phyloP scores from a whole-genome alignment of 495 filamentous ascomycete genomes.

The Trichoderma reesei region DNA sequence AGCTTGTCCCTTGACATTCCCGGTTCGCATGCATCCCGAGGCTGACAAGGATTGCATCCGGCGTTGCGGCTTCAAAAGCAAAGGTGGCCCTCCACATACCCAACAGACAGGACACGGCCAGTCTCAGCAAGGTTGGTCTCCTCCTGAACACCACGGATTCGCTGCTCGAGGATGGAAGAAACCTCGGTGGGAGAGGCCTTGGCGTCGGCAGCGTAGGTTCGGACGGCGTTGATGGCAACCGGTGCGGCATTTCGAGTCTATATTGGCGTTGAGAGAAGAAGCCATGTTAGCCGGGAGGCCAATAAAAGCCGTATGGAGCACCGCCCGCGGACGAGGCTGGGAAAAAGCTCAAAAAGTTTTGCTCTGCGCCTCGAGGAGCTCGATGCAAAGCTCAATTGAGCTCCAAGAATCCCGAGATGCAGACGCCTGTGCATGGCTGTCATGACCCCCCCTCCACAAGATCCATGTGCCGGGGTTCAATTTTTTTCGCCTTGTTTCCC shows the following conservation, averaged over 20 bases:
- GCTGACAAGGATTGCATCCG: conserved; percentile 6
- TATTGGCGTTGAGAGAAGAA: conserved; percentile 27
- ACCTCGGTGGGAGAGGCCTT: conserved; percentile 97
- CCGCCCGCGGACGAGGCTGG: background rate
- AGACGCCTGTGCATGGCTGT: conserved; percentile 23
- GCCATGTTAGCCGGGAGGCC: conserved; percentile 41
- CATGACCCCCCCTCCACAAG: background rate
- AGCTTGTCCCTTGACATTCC: background rate
- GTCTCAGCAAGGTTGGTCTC: conserved; percentile 96
- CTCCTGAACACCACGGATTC: conserved; percentile 95
- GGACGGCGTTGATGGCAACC: conserved; percentile 58
- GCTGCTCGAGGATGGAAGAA: conserved; percentile 96
- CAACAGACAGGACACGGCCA: conserved; percentile 95
- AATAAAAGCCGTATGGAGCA: conserved; percentile 16
- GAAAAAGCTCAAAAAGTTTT: conserved; percentile 26
- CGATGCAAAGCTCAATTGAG: conserved; percentile 38
- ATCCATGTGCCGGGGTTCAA: conserved; percentile 17
- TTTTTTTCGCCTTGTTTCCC: background rate
- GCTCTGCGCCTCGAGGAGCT: conserved; percentile 16
- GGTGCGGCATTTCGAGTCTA: conserved; percentile 83
- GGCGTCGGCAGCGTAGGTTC: conserved; percentile 85
- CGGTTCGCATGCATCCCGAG: conserved; percentile 5
- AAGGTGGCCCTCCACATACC: conserved; percentile 56
- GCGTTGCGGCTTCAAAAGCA: background rate
- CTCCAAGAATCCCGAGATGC: conserved; percentile 16